Percentiles rank a stretch among this genome's conserved stretches.
Evolutionary conservation across 1,284 basidiomycete species (phyloP).

Genomic region (Abortiporus biennis): DNA sequence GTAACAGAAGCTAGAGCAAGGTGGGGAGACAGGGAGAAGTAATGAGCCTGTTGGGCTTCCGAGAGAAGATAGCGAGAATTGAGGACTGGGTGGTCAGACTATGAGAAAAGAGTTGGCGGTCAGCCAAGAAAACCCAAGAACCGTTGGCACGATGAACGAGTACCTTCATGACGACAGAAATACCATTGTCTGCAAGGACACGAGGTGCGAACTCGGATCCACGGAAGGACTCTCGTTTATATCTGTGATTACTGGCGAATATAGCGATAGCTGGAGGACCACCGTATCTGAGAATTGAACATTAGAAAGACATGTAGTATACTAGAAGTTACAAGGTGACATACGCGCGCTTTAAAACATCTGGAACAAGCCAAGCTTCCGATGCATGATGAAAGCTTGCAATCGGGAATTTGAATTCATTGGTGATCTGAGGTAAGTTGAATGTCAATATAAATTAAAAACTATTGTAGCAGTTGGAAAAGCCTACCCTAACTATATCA

Average conservation of each 20-base stretch:
- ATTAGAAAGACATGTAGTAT: too few relatives aligned
- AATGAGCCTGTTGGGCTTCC: constrained; percentile 86
- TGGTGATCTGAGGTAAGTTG: constrained; percentile 41
- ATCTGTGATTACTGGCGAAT: constrained; percentile 61
- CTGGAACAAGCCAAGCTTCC: constrained; percentile 83
- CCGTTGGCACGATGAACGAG: neutral
- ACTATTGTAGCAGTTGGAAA: neutral
- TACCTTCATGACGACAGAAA: constrained; percentile 79
- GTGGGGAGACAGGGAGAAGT: constrained; percentile 54
- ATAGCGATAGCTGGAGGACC: constrained; percentile 69
- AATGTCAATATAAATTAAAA: neutral
- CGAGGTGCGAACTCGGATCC: constrained; percentile 81
- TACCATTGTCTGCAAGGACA: constrained; percentile 69
- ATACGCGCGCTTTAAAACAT: constrained; percentile 68
- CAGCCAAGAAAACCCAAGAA: neutral
- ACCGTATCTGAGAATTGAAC: constrained; percentile 23
- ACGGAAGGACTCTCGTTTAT: constrained; percentile 82
- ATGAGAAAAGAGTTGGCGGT: neutral
- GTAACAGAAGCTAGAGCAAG: constrained; percentile 73
- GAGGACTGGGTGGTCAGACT: constrained; percentile 68
- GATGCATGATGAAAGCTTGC: constrained; percentile 85
- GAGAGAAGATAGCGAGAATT: constrained; percentile 77
- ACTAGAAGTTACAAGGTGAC: too few relatives aligned
- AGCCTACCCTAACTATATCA: constrained; percentile 59
- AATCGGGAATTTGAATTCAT: constrained; percentile 78